phyloP scores from a whole-genome alignment of 371 early-diverging fungal genomes.

The Circinella minor region DNA sequence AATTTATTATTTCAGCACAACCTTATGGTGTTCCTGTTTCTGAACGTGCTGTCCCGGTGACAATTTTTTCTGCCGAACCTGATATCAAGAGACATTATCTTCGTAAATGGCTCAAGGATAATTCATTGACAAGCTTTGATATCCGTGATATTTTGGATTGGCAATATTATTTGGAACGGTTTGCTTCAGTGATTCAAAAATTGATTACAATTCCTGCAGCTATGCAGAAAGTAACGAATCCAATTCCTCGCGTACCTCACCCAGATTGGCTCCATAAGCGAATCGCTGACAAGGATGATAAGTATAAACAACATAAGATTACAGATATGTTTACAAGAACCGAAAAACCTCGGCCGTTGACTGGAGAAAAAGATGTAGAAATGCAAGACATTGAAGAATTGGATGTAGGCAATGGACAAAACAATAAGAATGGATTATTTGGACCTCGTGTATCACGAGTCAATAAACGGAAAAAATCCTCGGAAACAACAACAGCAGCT shows the following conservation, averaged over 20 bases:
- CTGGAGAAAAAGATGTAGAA: constrained; percentile 37
- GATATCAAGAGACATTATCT: constrained; percentile 84
- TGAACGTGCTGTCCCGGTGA: constrained; percentile 97
- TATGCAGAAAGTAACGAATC: constrained; percentile 95
- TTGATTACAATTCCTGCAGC: constrained; percentile 99
- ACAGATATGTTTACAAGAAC: constrained; percentile 77
- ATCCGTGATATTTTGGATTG: constrained; percentile 97
- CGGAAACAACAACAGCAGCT: neutral
- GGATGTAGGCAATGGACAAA: constrained; percentile 32
- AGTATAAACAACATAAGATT: constrained; percentile 84
- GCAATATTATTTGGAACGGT: constrained; percentile 98
- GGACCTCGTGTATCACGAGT: constrained; percentile 39
- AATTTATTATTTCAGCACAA: constrained; percentile 93
- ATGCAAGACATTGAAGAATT: constrained; percentile 69
- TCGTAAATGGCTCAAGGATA: constrained; percentile 94
- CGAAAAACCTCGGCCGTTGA: constrained; percentile 31
- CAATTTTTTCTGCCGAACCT: constrained; percentile 92
- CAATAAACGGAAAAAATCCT: constrained; percentile 31
- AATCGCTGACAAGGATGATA: constrained; percentile 73
- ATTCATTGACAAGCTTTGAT: constrained; percentile 71
- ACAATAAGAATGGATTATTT: neutral
- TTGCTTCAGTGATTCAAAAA: constrained; percentile 96
- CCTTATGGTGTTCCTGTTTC: constrained; percentile 93
- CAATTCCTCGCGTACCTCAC: constrained; percentile 90
- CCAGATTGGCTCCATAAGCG: constrained; percentile 96